Evolutionary conservation across 306 rosid species (phyloP), one percentile per base, ranked within the genome.

Genomic region (Inga laurina): DNA sequence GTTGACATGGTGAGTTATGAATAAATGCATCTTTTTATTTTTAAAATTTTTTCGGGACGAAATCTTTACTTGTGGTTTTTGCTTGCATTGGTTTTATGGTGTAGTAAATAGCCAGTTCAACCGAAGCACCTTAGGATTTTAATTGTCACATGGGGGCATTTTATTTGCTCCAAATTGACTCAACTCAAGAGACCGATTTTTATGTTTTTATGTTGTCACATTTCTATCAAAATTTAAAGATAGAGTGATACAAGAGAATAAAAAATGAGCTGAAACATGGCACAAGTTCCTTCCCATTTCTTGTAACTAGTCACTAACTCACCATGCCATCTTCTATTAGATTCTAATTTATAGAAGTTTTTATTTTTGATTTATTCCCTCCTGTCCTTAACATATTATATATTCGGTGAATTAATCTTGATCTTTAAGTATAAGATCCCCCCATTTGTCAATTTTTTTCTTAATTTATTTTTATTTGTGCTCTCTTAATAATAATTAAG

Each of bases 401-500:
- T 39, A 39, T 39, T 6, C 8, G 0, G 7, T 7, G 41, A 37
- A 8, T 39, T 39, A 0, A 39, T 39, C 1, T 39, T 39, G 8
- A 1, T 39, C 8, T 37, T 37, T 39, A 39, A 39, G 7, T 39
- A 6, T 39, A 39, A 6, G 8, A 39, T 1, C 5, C 5, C 5
- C 8, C 5, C 8, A 37, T 37, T 37, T 37, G 6, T 37, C 41
- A 37, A 5, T 37, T 37, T 37, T 37, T 37, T 37, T 5, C 0
- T 0, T 37, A 5, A 37, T 5, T 37, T 37, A 5, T 7, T 37
- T 37, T 1, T 37, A 37, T 37, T 37, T 1, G 5, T 37, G 41
- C 0, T 5, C 8, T 0, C 0, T 37, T 0, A 37, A 37, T 5
- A 37, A 37, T 5, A 37, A 37, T 37, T 0, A 37, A 37, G 41